phyloP scores from a whole-genome alignment of 768 basidiomycete genomes.

The Pluteus cervinus region DNA sequence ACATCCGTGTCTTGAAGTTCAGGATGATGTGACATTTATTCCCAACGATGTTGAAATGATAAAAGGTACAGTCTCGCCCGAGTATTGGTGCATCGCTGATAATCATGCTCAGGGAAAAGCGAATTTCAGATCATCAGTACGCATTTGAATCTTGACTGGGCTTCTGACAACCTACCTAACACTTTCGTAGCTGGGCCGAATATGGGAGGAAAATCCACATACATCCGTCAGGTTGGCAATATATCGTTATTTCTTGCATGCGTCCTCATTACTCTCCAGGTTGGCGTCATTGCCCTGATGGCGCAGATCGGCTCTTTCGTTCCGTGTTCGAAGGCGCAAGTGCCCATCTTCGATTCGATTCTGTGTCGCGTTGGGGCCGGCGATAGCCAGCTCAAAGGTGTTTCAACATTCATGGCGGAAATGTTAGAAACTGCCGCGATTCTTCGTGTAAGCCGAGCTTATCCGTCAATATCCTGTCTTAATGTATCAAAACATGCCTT shows the following conservation, averaged over 20 bases:
- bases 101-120: slow-evolving; percentile 49
- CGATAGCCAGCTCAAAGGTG: slow-evolving; percentile 95
- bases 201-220: slow-evolving; percentile 98
- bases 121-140: slow-evolving; percentile 95
- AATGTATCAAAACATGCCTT: background rate
- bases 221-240: slow-evolving; percentile 73
- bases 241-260: background rate
- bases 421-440: slow-evolving; percentile 99
- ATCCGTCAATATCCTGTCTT: background rate
- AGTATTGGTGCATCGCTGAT: too few species aligned
- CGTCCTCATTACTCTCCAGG: slow-evolving; percentile 15
- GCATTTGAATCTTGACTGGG: too few species aligned
- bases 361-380: slow-evolving; percentile 95
- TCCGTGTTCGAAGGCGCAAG: slow-evolving; percentile 76
- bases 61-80: slow-evolving; percentile 49
- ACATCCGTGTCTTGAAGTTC: slow-evolving; percentile 95
- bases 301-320: slow-evolving; percentile 95
- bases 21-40: slow-evolving; percentile 93
- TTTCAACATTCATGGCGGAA: slow-evolving; percentile 99
- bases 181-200: slow-evolving; percentile 77
- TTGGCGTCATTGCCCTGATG: slow-evolving; percentile 95
- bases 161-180: too few species aligned
- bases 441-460: slow-evolving; percentile 54
- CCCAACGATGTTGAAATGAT: slow-evolving; percentile 94
- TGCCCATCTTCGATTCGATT: slow-evolving; percentile 95